Percentiles rank a stretch among this genome's conserved stretches.
Evolutionary conservation across 2,329 filamentous ascomycete species (phyloP).

Genomic region (Botryotinia calthae): DNA sequence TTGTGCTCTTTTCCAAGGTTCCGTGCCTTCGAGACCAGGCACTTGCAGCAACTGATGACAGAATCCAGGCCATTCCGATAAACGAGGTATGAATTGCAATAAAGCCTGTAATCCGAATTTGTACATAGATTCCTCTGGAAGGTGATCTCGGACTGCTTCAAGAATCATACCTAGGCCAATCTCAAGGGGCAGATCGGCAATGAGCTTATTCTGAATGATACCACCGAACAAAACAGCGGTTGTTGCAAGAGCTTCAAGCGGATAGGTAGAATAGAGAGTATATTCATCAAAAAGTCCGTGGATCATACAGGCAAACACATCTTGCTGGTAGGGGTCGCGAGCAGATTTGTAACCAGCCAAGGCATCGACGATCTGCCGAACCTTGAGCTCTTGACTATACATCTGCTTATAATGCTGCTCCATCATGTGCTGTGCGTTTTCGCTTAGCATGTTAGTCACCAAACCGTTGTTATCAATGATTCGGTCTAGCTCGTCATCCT

Average conservation of each 20-base stretch:
- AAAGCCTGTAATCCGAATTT: constrained; percentile 96
- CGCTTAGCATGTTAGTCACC: constrained; percentile 76
- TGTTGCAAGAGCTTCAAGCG: constrained; percentile 90
- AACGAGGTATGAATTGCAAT: constrained; percentile 77
- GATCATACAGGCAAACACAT: constrained; percentile 98
- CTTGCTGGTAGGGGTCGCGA: constrained; percentile 78
- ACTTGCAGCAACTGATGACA: constrained; percentile 83
- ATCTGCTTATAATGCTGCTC: constrained; percentile 97
- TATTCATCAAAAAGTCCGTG: constrained; percentile 98
- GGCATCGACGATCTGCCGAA: constrained; percentile 79
- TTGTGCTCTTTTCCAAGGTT: constrained; percentile 78
- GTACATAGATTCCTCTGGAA: constrained; percentile 86
- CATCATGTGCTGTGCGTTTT: constrained; percentile 84
- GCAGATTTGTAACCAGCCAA: constrained; percentile 88
- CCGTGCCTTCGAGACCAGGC: constrained; percentile 76
- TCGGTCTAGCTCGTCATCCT: constrained; percentile 75
- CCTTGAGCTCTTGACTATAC: constrained; percentile 88
- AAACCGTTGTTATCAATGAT: constrained; percentile 84
- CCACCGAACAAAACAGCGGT: constrained; percentile 96
- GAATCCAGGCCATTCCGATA: constrained; percentile 94
- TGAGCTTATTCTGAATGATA: constrained; percentile 89
- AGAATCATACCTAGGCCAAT: constrained; percentile 96
- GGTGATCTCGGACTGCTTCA: constrained; percentile 87
- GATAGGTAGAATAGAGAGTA: constrained; percentile 91
- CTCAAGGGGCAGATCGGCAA: constrained; percentile 85